Evolutionary conservation across 2,329 filamentous ascomycete species (phyloP).

Genomic region (Stenocarpella maydis): DNA sequence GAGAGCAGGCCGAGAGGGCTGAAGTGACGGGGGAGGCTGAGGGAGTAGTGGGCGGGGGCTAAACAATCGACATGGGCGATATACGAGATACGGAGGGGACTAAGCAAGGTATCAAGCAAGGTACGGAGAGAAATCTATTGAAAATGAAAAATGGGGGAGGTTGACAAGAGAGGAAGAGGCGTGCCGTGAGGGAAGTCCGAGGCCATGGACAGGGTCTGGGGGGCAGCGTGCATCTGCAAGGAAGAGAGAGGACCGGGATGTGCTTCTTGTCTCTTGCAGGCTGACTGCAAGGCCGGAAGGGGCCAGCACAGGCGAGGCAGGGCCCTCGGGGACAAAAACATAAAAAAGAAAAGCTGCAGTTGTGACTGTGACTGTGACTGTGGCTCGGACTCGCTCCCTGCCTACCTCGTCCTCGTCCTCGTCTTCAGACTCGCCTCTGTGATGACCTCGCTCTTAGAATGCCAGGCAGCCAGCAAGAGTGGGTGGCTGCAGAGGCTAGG

Average conservation of each 20-base stretch:
- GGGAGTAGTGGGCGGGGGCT: neutral
- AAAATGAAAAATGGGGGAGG: conserved; percentile 7
- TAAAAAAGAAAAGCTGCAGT: no score
- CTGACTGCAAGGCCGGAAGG: neutral
- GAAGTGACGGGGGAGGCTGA: neutral
- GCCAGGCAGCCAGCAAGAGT: neutral
- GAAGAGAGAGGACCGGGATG: conserved; percentile 12
- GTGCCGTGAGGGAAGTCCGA: conserved; percentile 13
- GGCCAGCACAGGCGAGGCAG: neutral
- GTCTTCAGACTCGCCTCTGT: neutral
- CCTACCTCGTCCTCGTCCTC: neutral
- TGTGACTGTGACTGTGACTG: conserved; percentile 3
- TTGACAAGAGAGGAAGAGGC: conserved; percentile 7
- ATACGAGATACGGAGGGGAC: conserved; percentile 27
- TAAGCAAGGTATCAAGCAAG: conserved; percentile 18
- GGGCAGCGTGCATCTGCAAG: neutral
- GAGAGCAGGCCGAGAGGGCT: neutral
- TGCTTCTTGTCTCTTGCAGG: conserved; percentile 2
- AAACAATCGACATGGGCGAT: neutral
- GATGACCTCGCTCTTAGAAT: neutral
- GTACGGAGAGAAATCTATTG: conserved; percentile 8
- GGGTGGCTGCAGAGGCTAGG: neutral
- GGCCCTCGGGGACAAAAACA: no score
- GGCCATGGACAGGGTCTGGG: conserved; percentile 7
- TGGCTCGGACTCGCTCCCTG: neutral